phyloP scores from a whole-genome alignment of 768 basidiomycete genomes.

The Leccinum imitatum region DNA sequence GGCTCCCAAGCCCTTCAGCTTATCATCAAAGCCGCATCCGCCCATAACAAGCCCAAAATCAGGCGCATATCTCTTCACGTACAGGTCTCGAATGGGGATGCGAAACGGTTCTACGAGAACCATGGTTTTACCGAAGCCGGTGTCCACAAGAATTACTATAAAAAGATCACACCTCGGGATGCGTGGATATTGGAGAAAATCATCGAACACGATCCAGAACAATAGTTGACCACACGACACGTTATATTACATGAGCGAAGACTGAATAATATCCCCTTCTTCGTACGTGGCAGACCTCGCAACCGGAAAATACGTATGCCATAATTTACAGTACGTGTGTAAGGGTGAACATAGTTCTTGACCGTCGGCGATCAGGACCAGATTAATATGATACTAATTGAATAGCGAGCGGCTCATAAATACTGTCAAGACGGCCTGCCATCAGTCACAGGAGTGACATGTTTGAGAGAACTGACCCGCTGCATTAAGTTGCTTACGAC shows the following conservation, averaged over 20 bases:
- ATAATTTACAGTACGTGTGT: constrained; percentile 32
- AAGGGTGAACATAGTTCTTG: constrained; percentile 25
- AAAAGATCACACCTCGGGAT: constrained; percentile 79
- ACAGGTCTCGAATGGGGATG: constrained; percentile 75
- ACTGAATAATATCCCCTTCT: constrained; percentile 3
- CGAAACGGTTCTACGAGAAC: constrained; percentile 79
- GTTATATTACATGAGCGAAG: constrained; percentile 27
- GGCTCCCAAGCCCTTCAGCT: constrained; percentile 72
- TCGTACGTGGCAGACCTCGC: constrained; percentile 17
- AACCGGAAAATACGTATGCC: constrained; percentile 20
- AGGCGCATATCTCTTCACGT: constrained; percentile 80
- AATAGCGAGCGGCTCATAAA: constrained; percentile 16
- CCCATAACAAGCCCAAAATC: constrained; percentile 61
- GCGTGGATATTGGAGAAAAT: constrained; percentile 84
- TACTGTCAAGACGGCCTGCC: constrained; percentile 16
- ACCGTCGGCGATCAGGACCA: constrained; percentile 18
- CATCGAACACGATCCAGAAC: constrained; percentile 34
- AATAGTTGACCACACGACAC: constrained; percentile 24
- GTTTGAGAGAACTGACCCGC: constrained; percentile 16
- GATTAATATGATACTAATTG: constrained; percentile 28
- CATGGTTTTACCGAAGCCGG: constrained; percentile 75
- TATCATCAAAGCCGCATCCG: constrained; percentile 61
- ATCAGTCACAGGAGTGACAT: constrained; percentile 22
- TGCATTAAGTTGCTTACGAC: constrained; percentile 18
- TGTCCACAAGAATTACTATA: constrained; percentile 78